Conservation (phyloP, 1,284 basidiomycete genomes). For the Wolfiporia cocos region DNA sequence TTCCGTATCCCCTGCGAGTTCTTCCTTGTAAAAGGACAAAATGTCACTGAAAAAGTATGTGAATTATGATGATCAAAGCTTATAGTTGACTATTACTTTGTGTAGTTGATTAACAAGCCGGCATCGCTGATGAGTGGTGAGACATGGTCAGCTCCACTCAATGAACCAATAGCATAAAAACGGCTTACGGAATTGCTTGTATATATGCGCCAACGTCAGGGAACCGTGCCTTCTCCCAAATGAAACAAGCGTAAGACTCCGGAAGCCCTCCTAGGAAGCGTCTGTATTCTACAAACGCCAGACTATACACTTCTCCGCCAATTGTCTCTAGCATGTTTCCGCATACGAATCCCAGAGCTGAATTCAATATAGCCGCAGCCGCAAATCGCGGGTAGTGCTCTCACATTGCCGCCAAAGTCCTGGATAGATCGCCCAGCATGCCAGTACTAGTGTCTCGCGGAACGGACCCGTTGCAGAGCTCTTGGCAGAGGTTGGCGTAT, state of each 20-base stretch:
- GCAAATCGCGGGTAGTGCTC: slow-evolving; percentile 3
- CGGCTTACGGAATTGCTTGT: slow-evolving; percentile 5
- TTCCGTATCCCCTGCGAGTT: slow-evolving; percentile 8
- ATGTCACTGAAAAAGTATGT: slow-evolving; percentile 12
- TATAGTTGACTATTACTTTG: slow-evolving; percentile 1
- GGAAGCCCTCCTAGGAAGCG: slow-evolving; percentile 1
- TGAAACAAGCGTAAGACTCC: slow-evolving; percentile 7
- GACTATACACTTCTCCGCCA: neutral
- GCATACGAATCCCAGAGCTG: slow-evolving; percentile 4
- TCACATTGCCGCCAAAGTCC: slow-evolving; percentile 1
- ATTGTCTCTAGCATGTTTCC: slow-evolving; percentile 2
- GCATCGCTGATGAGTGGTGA: no score
- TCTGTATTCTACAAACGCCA: slow-evolving; percentile 4
- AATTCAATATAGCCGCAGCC: slow-evolving; percentile 1
- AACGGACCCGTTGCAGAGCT: neutral
- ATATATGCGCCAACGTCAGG: slow-evolving; percentile 5
- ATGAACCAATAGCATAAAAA: neutral
- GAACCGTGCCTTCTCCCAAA: slow-evolving; percentile 8
- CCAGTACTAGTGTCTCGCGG: neutral
- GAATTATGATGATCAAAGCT: neutral
- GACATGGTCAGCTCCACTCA: neutral
- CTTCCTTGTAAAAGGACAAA: slow-evolving; percentile 19
- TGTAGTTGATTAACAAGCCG: slow-evolving; percentile 2
- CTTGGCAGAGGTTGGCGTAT: neutral
- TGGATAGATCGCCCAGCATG: neutral